Conservation (phyloP, 257 asterid species). For the Solanum rostratum region DNA sequence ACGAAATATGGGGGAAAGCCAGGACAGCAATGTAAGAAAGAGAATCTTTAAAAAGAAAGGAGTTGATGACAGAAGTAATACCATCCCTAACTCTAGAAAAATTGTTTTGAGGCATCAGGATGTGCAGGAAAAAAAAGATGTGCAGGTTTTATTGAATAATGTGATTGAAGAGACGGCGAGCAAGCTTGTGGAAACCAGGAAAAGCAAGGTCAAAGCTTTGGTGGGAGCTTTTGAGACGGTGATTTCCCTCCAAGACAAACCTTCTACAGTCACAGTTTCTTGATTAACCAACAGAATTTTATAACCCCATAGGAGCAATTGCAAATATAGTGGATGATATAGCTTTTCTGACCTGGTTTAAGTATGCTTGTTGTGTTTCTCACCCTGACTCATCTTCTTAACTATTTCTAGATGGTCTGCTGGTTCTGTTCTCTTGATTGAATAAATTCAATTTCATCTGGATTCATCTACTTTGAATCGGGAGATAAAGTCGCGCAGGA, state of each 20-base stretch:
- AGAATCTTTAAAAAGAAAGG: slow-evolving; percentile 27
- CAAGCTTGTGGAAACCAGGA: slow-evolving; percentile 70
- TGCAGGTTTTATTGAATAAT: slow-evolving; percentile 57
- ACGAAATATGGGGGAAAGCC: slow-evolving; percentile 25
- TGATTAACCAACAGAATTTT: slow-evolving; percentile 7
- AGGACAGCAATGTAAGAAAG: slow-evolving; percentile 20
- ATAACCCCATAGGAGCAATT: not conserved
- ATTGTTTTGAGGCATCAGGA: slow-evolving; percentile 62
- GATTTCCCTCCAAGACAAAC: slow-evolving; percentile 69
- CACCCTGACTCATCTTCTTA: not conserved
- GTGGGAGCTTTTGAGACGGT: slow-evolving; percentile 94
- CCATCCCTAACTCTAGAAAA: slow-evolving; percentile 17
- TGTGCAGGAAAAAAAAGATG: slow-evolving; percentile 56
- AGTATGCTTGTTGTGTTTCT: not conserved
- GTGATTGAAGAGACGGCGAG: slow-evolving; percentile 86
- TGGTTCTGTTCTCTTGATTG: not conserved
- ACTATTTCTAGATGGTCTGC: not conserved
- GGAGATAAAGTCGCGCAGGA: not conserved
- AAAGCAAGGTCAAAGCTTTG: slow-evolving; percentile 84
- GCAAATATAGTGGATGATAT: not conserved
- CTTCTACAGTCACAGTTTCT: slow-evolving; percentile 25
- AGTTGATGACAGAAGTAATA: slow-evolving; percentile 9
- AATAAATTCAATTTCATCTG: not conserved
- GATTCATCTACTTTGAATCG: not conserved
- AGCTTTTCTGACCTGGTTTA: not conserved